These are phyloP conservation scores for Colletotrichum salicis DNA, from an alignment of 2,329 filamentous ascomycete genomes.

Conservation along the genomic window DNA sequence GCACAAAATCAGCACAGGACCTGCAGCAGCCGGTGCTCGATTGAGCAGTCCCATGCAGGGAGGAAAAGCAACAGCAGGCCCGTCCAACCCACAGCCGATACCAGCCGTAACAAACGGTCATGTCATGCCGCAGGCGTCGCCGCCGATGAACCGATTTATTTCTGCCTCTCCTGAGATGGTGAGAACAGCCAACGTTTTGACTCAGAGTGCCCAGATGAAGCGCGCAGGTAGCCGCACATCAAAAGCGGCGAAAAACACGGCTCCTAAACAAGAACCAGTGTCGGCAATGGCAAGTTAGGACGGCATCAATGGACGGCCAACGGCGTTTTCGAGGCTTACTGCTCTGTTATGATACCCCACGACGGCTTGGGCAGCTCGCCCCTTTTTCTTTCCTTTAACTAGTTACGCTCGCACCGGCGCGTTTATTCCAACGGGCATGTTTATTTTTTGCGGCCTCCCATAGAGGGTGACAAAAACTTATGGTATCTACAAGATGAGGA, in stretches of 20 bases:
- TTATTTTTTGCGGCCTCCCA: background rate
- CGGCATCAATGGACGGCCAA: conserved; percentile 26
- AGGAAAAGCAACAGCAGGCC: conserved; percentile 18
- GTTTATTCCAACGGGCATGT: background rate
- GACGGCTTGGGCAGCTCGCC: conserved; percentile 30
- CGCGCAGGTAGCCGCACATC: conserved; percentile 33
- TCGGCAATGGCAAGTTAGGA: conserved; percentile 34
- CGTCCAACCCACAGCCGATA: conserved; percentile 9
- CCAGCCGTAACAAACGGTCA: conserved; percentile 29
- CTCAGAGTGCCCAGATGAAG: conserved; percentile 35
- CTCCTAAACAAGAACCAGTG: conserved; percentile 34
- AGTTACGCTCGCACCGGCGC: conserved; percentile 1
- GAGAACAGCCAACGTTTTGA: conserved; percentile 32
- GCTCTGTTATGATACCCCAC: conserved; percentile 37
- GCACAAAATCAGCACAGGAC: conserved; percentile 61
- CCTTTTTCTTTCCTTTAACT: conserved; percentile 6
- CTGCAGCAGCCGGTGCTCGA: conserved; percentile 37
- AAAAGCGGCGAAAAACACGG: conserved; percentile 33
- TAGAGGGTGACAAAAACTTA: background rate
- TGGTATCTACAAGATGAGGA: conserved; percentile 4
- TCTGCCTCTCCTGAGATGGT: conserved; percentile 35
- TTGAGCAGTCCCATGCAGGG: conserved; percentile 31
- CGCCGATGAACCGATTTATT: conserved; percentile 22
- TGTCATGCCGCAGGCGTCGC: conserved; percentile 6
- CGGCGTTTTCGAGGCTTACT: conserved; percentile 36